Evolutionary conservation across 805 yeast species (phyloP).

Genomic region (Kodamaea neixiangensis): DNA sequence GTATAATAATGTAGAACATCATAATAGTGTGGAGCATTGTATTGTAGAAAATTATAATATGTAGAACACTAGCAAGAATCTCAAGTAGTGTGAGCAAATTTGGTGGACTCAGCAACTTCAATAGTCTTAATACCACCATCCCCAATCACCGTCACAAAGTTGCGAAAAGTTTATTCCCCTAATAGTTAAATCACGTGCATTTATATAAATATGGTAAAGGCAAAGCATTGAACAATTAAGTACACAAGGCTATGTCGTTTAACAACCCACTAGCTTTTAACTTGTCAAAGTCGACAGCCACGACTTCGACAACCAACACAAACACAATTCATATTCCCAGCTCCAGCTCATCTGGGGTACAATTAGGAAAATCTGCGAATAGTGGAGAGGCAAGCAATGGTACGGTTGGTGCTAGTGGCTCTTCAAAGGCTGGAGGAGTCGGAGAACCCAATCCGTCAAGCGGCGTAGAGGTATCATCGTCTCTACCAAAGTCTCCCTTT

Average conservation of each 20-base stretch:
- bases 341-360: neutral
- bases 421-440: neutral
- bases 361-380: neutral
- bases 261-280: conserved; percentile 34
- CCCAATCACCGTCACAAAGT: neutral
- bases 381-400: neutral
- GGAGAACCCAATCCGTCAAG: conserved; percentile 1
- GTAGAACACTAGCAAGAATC: no score
- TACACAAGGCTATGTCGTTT: conserved; percentile 24
- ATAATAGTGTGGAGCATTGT: no score
- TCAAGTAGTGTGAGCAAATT: no score
- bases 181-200: neutral
- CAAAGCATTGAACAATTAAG: neutral
- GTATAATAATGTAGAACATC: no score
- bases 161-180: neutral
- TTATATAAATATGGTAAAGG: neutral
- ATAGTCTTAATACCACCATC: no score
- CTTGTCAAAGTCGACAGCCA: conserved; percentile 40
- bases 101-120: no score
- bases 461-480: conserved; percentile 4
- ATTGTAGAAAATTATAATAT: no score
- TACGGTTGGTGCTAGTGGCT: neutral
- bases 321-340: conserved; percentile 24
- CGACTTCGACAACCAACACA: conserved; percentile 43
- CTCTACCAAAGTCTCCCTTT: conserved; percentile 19